Evolutionary conservation across 1,284 basidiomycete species (phyloP).

Genomic region (Mixia osmundae): DNA sequence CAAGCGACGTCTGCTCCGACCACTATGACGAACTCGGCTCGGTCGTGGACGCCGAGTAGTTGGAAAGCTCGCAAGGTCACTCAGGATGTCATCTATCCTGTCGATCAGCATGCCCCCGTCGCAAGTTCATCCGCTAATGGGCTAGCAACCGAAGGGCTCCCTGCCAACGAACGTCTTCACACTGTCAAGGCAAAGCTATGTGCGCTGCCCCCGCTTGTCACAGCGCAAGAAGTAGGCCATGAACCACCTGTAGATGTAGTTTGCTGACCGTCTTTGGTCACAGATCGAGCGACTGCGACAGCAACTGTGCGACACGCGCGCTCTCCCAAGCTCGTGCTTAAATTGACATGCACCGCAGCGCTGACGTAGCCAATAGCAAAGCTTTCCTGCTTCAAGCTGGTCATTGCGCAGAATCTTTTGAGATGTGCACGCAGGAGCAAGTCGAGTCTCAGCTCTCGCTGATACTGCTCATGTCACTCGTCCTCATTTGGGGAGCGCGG

Average conservation of each 20-base stretch:
- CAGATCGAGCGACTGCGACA: constrained; percentile 67
- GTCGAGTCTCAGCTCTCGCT: constrained; percentile 85
- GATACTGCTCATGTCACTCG: constrained; percentile 81
- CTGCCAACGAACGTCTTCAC: no score
- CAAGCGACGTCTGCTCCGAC: no score
- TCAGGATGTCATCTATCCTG: neutral
- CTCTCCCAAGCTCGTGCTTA: neutral
- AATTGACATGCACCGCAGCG: constrained; percentile 8
- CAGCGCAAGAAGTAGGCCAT: constrained; percentile 47
- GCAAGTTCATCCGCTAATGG: no score
- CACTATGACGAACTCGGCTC: no score
- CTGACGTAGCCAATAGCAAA: constrained; percentile 56
- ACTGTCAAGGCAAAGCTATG: constrained; percentile 34
- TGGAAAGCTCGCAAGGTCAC: neutral
- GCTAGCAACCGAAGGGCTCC: neutral
- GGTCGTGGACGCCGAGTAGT: neutral
- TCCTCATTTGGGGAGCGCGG: constrained; percentile 68
- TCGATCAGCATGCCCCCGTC: no score
- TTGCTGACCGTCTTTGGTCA: constrained; percentile 2
- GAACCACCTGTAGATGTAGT: neutral
- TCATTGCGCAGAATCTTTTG: constrained; percentile 35
- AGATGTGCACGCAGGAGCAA: constrained; percentile 41
- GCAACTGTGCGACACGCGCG: constrained; percentile 30
- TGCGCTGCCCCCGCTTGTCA: constrained; percentile 61
- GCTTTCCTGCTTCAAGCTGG: constrained; percentile 91